Evolutionary conservation across 2,329 filamentous ascomycete species (phyloP).

Genomic region (Rutstroemia sp.): DNA sequence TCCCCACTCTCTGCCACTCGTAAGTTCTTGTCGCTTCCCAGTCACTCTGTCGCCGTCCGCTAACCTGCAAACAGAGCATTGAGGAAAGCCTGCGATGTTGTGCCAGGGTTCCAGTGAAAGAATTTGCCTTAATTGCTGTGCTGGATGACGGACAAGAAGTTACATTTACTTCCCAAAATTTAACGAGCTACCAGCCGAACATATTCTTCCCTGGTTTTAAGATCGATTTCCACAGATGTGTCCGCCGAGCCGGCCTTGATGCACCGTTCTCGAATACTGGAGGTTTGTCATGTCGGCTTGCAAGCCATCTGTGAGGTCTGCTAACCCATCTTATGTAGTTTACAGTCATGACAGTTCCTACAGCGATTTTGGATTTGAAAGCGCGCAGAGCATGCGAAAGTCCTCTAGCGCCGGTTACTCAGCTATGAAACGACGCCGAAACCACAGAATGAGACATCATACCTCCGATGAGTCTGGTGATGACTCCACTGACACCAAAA

Average conservation of each 20-base stretch:
- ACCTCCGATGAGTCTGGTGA: constrained; percentile 22
- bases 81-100: constrained; percentile 21
- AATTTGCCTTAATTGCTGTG: constrained; percentile 22
- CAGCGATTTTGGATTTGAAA: constrained; percentile 16
- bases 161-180: constrained; percentile 18
- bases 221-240: constrained; percentile 12
- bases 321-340: constrained; percentile 11
- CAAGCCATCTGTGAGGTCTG: background rate
- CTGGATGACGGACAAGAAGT: constrained; percentile 21
- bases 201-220: constrained; percentile 18
- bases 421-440: constrained; percentile 9
- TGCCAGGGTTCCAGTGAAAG: constrained; percentile 18
- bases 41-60: background rate
- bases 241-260: constrained; percentile 8
- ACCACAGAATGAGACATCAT: constrained; percentile 9
- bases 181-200: constrained; percentile 14
- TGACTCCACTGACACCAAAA: constrained; percentile 14
- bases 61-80: constrained; percentile 15
- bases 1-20: constrained; percentile 1
- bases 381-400: constrained; percentile 11
- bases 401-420: constrained; percentile 13
- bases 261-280: constrained; percentile 7
- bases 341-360: constrained; percentile 17
- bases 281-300: background rate
- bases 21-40: background rate